phyloP scores from a whole-genome alignment of 257 asterid genomes.

The Paulownia fortunei region DNA sequence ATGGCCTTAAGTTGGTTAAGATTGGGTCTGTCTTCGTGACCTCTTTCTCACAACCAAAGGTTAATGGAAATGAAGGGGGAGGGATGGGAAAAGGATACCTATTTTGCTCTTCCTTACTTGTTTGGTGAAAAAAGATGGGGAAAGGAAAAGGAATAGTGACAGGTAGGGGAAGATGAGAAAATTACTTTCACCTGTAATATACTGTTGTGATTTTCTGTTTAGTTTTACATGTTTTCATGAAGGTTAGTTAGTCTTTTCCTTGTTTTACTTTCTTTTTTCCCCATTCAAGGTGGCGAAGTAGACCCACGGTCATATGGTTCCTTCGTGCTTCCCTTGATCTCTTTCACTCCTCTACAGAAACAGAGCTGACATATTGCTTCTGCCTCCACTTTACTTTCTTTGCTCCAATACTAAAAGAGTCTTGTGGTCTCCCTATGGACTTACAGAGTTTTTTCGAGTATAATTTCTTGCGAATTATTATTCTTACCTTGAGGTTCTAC shows the following conservation, averaged over 20 bases:
- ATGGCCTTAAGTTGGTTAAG: conserved; percentile 15
- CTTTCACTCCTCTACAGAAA: neutral
- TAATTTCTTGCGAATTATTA: neutral
- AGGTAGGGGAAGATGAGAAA: neutral
- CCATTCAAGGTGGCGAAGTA: neutral
- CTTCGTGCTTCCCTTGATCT: neutral
- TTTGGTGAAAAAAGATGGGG: neutral
- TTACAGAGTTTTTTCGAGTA: neutral
- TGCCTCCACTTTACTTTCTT: neutral
- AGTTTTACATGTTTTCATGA: neutral
- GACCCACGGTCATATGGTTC: too few relatives aligned
- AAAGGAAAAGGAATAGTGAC: neutral
- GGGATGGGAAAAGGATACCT: neutral
- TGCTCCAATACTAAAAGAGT: neutral
- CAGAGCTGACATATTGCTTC: neutral
- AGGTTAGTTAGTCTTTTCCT: neutral
- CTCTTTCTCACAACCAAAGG: neutral
- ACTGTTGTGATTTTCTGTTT: neutral
- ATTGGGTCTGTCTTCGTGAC: neutral
- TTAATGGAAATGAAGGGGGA: neutral
- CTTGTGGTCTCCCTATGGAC: neutral
- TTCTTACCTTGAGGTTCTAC: neutral
- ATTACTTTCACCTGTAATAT: neutral
- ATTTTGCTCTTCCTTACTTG: neutral
- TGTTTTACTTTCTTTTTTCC: neutral